These are phyloP conservation scores for Panaeolus papilionaceus DNA, from an alignment of 768 basidiomycete genomes.

Conservation along the genomic window DNA sequence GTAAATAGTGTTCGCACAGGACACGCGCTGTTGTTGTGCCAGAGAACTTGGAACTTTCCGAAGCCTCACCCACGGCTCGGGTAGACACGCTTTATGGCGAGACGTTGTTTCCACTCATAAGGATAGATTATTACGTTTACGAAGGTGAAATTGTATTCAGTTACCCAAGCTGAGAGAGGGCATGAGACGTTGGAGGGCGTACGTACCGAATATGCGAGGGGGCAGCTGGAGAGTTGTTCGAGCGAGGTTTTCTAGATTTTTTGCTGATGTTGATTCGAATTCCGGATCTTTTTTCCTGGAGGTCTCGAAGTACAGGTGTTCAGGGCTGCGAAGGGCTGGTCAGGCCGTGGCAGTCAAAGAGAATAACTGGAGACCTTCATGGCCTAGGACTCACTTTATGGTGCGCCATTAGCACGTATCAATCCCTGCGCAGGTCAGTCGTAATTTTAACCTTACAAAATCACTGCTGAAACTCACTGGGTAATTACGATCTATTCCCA, in stretches of 20 bases:
- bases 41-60: not conserved
- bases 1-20: not conserved
- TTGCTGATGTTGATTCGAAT: not conserved
- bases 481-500: no score
- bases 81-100: not conserved
- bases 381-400: no score
- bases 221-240: not conserved
- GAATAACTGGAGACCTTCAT: no score
- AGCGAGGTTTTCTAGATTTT: not conserved
- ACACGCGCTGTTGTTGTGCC: not conserved
- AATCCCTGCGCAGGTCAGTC: no score
- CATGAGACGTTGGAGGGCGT: no score
- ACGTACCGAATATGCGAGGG: not conserved
- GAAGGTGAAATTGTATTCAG: not conserved
- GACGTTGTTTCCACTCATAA: not conserved
- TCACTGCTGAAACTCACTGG: no score
- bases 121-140: not conserved
- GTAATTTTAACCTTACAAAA: no score
- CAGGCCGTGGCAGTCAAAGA: no score
- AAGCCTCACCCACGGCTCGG: not conserved
- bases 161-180: not conserved
- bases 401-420: no score
- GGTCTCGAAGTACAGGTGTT: no score
- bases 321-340: no score
- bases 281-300: not conserved